Evolutionary conservation across 2,329 filamentous ascomycete genomes (phyloP), one percentile per base, ranked within the genome.

Genomic region (Calonectria honghensis): DNA sequence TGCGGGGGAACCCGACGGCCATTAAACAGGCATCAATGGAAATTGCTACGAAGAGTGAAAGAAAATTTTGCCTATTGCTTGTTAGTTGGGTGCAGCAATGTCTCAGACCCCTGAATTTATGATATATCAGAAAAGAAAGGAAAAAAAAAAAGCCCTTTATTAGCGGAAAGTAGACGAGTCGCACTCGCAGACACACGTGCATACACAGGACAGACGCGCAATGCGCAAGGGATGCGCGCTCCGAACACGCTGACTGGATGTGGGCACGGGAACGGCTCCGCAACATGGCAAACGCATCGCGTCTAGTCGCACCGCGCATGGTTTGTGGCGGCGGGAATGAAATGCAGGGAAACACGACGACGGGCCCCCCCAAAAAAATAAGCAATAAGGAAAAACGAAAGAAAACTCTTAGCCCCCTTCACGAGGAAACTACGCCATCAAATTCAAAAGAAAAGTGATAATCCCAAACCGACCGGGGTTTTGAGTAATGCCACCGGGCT

Each of bases 231-330:
- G 35, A 39, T 61, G 39, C 35, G 52, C 41, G 52, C 27, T 31
- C 35, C 27, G 27, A 20, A 31, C 50, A 18, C 39, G 20, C 16
- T 68, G 39, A 45, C 18, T 65, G 39, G 39, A 27, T 18, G 50
- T 48, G 24, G 24, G 65, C 18, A 57, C 57, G 71, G 66, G 48
- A 61, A 51, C 59, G 71, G 71, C 71, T 73, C 71, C 71, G 66
- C 71, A 66, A 24, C 51, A 48, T 65, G 39, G 61, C 61, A 45
- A 65, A 31, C 41, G 27, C 27, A 37, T 31, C 50, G 57, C 61
- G 54, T 59, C 39, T 41, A 61, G 57, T 61, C 32, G 57, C 57
- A 24, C 57, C 57, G 57, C 57, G 57, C 57, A 61, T 61, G 57
- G 57, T 41, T 61, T 61, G 57, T 61, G 57, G 57, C 57, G 57